A percentile compares a stretch with the other conserved stretches of the same genome.
Conservation (phyloP, 2,329 filamentous ascomycete genomes). For the Penicillium sp. region DNA sequence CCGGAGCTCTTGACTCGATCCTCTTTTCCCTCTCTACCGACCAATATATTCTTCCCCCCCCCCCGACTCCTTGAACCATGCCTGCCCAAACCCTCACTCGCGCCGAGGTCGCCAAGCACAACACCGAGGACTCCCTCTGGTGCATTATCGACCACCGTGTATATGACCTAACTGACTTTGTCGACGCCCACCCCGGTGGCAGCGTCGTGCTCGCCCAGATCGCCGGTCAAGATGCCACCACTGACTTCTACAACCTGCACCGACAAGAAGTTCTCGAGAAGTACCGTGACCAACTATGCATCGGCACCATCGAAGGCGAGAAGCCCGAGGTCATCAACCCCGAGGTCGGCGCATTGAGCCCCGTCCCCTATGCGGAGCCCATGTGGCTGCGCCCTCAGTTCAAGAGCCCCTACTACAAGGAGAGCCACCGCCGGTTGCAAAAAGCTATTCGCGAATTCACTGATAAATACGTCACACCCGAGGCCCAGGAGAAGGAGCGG, state of each 20-base stretch:
- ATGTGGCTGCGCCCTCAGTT: conserved; percentile 80
- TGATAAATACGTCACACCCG: conserved; percentile 72
- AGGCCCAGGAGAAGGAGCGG: conserved; percentile 77
- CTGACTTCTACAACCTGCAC: conserved; percentile 90
- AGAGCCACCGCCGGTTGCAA: conserved; percentile 72
- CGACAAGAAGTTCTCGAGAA: conserved; percentile 86
- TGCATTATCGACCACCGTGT: conserved; percentile 86
- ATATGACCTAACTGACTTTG: conserved; percentile 84
- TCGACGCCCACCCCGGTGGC: conserved; percentile 84
- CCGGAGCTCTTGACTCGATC: neutral
- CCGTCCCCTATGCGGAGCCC: conserved; percentile 83
- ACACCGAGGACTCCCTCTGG: conserved; percentile 76
- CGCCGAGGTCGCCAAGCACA: conserved; percentile 74
- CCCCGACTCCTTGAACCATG: conserved; percentile 20
- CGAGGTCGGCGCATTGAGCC: conserved; percentile 72
- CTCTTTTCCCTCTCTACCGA: conserved; percentile 2
- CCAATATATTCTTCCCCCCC: neutral
- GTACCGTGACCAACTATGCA: conserved; percentile 72
- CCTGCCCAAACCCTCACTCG: conserved; percentile 49
- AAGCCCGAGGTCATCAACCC: conserved; percentile 74
- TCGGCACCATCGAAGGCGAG: conserved; percentile 78
- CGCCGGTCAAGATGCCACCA: conserved; percentile 80
- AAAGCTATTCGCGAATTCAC: conserved; percentile 74
- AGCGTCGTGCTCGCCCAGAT: conserved; percentile 79
- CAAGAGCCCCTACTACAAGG: conserved; percentile 80